Evolutionary conservation across 2,329 filamentous ascomycete genomes (phyloP), one percentile per base, ranked within the genome.

Genomic region (Colletotrichum cuscutae): DNA sequence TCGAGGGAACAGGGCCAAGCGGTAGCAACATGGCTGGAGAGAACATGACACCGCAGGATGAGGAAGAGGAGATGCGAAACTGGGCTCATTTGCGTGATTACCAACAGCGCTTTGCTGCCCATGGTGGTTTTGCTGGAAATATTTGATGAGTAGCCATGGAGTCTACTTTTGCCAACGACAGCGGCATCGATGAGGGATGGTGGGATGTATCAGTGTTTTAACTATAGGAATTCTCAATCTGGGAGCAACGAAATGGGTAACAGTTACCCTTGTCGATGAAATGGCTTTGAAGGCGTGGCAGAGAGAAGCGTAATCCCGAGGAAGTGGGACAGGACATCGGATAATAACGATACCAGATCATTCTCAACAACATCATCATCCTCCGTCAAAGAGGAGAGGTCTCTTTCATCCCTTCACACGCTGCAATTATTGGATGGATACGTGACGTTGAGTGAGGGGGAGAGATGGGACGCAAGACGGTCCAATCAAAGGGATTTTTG

Each of bases 31-130:
- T 72, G 56, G 76, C 76, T 26, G 76, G 79, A 60, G 73, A 81
- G 76, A 78, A 74, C 60, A 87, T 85, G 86, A 87, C 84, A 71
- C 80, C 79, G 19, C 82, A 93, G 75, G 90, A 92, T 52, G 94
- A 97, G 76, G 93, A 96, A 77, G 89, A 92, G 65, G 94, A 97
- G 81, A 82, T 97, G 76, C 86, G 90, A 24, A 88, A 90, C 71
- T 97, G 95, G 95, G 92, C 93, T 0, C 94, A 93, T 79, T 82
- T 97, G 75, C 88, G 93, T 71, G 93, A 96, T 65, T 93, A 94
- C 76, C 95, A 97, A 81, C 82, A 92, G 74, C 90, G 91, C 69
- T 94, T 95, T 79, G 89, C 91, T 9, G 89, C 91, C 67, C 88
- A 88, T 46, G 92, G 91, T 1, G 92, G 90, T 1, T 87, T 91